phyloP scores from a whole-genome alignment of 1,284 basidiomycete species.

The Ganoderma resinaceum region DNA sequence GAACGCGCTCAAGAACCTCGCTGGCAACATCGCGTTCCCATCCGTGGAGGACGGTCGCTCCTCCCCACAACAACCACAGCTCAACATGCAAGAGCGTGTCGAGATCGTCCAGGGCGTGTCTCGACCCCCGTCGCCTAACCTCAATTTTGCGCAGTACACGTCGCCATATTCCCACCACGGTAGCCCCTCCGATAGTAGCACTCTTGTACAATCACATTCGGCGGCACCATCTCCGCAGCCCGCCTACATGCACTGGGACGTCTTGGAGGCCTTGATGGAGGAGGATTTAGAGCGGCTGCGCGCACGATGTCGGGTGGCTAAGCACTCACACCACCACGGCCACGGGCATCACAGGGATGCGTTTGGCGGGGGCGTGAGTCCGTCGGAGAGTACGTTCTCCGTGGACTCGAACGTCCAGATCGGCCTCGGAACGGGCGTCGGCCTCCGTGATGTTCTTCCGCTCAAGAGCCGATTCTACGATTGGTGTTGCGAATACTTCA shows the following conservation, averaged over 20 bases:
- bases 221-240: conserved; percentile 39
- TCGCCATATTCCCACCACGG: conserved; percentile 72
- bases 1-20: conserved; percentile 80
- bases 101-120: conserved; percentile 55
- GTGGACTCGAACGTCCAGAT: conserved; percentile 77
- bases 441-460: conserved; percentile 79
- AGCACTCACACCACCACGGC: conserved; percentile 42
- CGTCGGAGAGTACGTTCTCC: conserved; percentile 77
- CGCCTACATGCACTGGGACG: conserved; percentile 69
- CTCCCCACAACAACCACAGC: conserved; percentile 44
- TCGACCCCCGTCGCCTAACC: conserved; percentile 77
- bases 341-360: conserved; percentile 27
- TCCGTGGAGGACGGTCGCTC: conserved; percentile 59
- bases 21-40: conserved; percentile 75
- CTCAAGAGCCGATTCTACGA: conserved; percentile 94
- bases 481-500: conserved; percentile 98
- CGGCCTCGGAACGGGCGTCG: conserved; percentile 76
- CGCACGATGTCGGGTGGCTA: conserved; percentile 62
- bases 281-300: conserved; percentile 90
- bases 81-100: conserved; percentile 26
- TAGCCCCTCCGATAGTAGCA: conserved; percentile 44
- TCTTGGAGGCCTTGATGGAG: conserved; percentile 87
- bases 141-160: conserved; percentile 76
- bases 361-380: conserved; percentile 59
- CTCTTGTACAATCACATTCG: conserved; percentile 33